Conservation (phyloP, 169 alveolate species). For the Plasmodium berghei region DNA sequence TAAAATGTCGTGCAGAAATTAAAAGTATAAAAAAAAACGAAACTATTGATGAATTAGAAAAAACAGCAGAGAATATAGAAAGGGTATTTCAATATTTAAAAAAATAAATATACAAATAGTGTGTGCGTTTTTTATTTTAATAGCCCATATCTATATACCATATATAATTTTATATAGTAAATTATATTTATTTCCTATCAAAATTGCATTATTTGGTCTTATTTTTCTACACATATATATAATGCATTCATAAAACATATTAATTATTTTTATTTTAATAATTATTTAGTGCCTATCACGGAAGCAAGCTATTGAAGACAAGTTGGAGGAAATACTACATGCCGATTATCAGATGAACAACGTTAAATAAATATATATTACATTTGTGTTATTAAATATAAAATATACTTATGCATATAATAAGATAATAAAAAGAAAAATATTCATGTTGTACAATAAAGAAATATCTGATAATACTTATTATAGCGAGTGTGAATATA, state of each 20-base stretch:
- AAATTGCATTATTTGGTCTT: neutral
- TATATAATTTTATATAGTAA: no score
- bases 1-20: constrained; percentile 16
- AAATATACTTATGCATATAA: no score
- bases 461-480: neutral
- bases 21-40: constrained; percentile 43
- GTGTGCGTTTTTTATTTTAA: no score
- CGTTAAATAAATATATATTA: neutral
- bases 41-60: constrained; percentile 25
- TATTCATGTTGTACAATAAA: no score
- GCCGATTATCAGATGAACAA: constrained; percentile 11
- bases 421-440: no score
- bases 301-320: constrained; percentile 17
- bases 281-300: constrained; percentile 31
- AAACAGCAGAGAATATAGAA: constrained; percentile 30
- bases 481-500: neutral
- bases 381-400: no score
- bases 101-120: neutral
- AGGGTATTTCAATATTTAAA: constrained; percentile 25
- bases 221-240: neutral
- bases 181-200: no score
- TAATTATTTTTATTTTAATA: constrained; percentile 4
- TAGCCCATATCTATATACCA: no score
- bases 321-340: constrained; percentile 30
- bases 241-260: neutral